Base-by-base conservation (phyloP, 2,329 filamentous ascomycete genomes). In the Fusarium cyanostomum region DNA sequence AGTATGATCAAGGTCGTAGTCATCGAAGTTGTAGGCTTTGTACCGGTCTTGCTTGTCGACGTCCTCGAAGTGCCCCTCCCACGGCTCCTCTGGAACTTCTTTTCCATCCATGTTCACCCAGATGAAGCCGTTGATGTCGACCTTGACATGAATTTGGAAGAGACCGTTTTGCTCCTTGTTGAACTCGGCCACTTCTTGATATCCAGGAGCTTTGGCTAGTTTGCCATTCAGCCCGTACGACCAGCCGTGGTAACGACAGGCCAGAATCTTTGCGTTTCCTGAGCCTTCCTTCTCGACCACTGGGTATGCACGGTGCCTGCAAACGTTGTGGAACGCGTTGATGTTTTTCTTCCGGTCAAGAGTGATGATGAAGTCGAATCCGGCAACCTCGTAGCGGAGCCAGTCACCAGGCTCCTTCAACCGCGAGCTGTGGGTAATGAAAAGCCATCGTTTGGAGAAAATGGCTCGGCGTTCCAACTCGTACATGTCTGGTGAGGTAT, bases 301-400 rank as follows among this genome's bases (percentile, higher is more conserved):
- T 0, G 84, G 83, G 63, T 83, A 88, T 8, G 86, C 86, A 4
- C 86, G 78, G 67, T 88, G 86, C 2, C 86, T 77, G 73, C 86
- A 89, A n/a, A 88, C 78, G 65, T 89, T 88, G 73, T 88, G 86
- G 67, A 88, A 87, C 8, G 80, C 85, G 45, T 84, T 82, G 71
- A 87, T 15, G 15, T 80, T 78, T 12, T 80, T 80, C 8, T 81
- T 75, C 8, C 60, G 49, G 31, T 69, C 67, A 9, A 66, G 64
- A 10, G 41, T 50, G 12, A 87, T 72, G 59, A 87, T 75, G 68
- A 87, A 84, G 16, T 83, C 77, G 73, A 82, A 86, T 2, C 81
- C 84, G 2, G 84, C 82, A 4, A 84, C 70, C 12, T 82, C 78
- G 59, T 81, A 87, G 24, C 81, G 79, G 38, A 86, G 77, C 73